phyloP scores from a whole-genome alignment of 257 asterid genomes.

The Avicennia marina region DNA sequence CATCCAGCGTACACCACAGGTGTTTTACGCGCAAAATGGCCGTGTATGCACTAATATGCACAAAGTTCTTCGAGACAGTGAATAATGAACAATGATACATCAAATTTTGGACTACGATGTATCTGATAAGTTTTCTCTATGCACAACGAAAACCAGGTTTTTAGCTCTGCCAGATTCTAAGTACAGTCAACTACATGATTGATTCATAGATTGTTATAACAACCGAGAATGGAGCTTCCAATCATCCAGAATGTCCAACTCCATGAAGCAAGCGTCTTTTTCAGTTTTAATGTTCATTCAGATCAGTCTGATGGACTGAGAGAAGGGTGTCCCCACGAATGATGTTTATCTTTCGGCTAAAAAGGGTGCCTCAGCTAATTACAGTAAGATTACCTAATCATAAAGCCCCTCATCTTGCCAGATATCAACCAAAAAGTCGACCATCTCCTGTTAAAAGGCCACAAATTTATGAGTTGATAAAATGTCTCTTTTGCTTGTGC shows the following conservation, averaged over 20 bases:
- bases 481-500: too few relatives aligned
- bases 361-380: constrained; percentile 16
- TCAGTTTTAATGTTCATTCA: background rate
- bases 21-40: too few relatives aligned
- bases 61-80: too few relatives aligned
- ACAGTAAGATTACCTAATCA: constrained; percentile 34
- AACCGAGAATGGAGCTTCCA: constrained; percentile 7
- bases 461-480: too few relatives aligned
- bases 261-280: background rate
- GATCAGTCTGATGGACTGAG: background rate
- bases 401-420: constrained; percentile 91
- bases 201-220: constrained; percentile 16
- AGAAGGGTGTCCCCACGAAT: background rate
- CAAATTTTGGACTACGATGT: background rate
- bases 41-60: too few relatives aligned
- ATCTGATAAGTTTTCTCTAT: background rate
- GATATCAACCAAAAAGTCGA: constrained; percentile 82
- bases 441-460: constrained; percentile 70
- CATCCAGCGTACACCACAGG: too few relatives aligned
- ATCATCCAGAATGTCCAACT: background rate
- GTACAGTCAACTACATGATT: too few relatives aligned
- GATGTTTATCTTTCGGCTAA: too few relatives aligned
- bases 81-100: background rate
- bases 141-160: background rate
- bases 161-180: background rate